phyloP scores from a whole-genome alignment of 179 eudicot genomes.

The Corrigiola litoralis region DNA sequence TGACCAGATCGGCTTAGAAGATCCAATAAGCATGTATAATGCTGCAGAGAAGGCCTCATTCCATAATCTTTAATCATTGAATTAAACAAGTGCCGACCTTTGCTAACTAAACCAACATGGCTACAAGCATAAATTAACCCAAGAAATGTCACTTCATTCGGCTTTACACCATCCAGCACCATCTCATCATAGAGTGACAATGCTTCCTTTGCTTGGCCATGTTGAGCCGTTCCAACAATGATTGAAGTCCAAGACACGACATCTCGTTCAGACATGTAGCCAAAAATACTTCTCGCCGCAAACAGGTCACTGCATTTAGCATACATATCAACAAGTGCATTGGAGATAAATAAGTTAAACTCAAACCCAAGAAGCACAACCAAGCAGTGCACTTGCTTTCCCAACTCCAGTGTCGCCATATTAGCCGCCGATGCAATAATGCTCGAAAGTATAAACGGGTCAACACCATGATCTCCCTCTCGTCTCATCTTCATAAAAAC shows the following conservation, averaged over 20 bases:
- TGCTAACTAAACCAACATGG: slow-evolving; percentile 71
- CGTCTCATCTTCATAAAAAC: slow-evolving; percentile 48
- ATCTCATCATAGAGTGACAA: slow-evolving; percentile 57
- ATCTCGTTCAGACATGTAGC: slow-evolving; percentile 38
- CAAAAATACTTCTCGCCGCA: slow-evolving; percentile 48
- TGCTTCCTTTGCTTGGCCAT: slow-evolving; percentile 68
- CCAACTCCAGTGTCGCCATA: slow-evolving; percentile 54
- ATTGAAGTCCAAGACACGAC: slow-evolving; percentile 87
- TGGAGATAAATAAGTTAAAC: slow-evolving; percentile 41
- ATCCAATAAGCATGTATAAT: slow-evolving; percentile 78
- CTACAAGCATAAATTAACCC: slow-evolving; percentile 83
- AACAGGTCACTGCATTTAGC: slow-evolving; percentile 76
- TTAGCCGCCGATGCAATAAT: slow-evolving; percentile 58
- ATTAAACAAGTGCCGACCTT: slow-evolving; percentile 53
- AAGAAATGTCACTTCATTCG: slow-evolving; percentile 75
- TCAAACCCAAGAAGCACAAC: slow-evolving; percentile 60
- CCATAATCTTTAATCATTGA: slow-evolving; percentile 56
- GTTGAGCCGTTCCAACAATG: slow-evolving; percentile 80
- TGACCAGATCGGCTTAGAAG: slow-evolving; percentile 73
- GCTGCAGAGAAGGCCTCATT: slow-evolving; percentile 58
- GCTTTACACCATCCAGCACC: slow-evolving; percentile 53
- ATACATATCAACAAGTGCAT: slow-evolving; percentile 77
- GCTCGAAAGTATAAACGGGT: slow-evolving; percentile 58
- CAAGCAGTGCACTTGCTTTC: slow-evolving; percentile 67
- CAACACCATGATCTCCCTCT: slow-evolving; percentile 37